Base-by-base conservation (phyloP, 352 stramenopile genomes). In the Globisporangium perplexum region DNA sequence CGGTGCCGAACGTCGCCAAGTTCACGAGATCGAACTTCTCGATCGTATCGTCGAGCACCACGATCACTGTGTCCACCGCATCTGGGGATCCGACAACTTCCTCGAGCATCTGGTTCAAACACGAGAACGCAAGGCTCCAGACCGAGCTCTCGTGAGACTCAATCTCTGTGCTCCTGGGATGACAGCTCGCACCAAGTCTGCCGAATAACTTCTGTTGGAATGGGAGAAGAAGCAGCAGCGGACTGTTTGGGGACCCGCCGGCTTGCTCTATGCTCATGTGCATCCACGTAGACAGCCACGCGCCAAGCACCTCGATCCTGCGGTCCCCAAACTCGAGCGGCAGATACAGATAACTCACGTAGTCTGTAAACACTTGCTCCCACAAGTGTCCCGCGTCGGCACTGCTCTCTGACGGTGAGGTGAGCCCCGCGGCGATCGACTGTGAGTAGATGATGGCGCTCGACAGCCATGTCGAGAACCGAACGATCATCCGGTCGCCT, bases 221-320 rank as follows among this genome's bases (percentile, higher is more conserved):
- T 12, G 72, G 70, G 8, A 83, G 62, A 3, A 80, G 36, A 7
- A 64, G 51, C 8, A 84, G 53, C 2, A 77, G 22, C 35, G 47
- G 8, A 1, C 30, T 18, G 24, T n/a, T 44, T 26, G 50, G 44
- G 46, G 49, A 33, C 1, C 65, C 57, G n/a, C 12, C 31, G 18
- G 57, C 55, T 43, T 57, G 55, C n/a, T 55, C 41, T 8, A 79
- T 45, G 30, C 72, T 77, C 35, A 56, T 65, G 18, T 48, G 61
- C 15, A 86, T 59, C 80, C 75, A 89, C 12, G 63, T 72, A 22
- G 30, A 50, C 10, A 91, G 24, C 80, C 77, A 91, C 8, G 60
- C 41, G 8, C 42, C 38, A 0, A 77, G 44, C 0, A 91, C 59
- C 7, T 47, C 50, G 12, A 41, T 50, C 4, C 51, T 49, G 28